These are phyloP conservation scores for Chenopodium album DNA, from an alignment of 148 eudicot species.

Conservation along the genomic window DNA sequence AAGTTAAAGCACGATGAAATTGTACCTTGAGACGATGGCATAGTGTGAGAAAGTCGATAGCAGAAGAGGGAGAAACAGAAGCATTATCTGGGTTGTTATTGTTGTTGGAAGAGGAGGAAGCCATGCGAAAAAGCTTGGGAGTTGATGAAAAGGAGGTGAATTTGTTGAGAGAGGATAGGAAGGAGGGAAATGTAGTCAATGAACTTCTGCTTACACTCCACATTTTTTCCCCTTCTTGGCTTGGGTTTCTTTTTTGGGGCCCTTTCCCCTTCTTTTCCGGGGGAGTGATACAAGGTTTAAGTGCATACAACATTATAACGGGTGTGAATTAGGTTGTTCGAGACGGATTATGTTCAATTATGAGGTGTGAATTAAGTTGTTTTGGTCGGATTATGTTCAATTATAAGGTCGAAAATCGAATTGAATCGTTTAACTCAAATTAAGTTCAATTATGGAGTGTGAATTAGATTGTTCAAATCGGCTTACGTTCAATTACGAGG, in stretches of 20 bases:
- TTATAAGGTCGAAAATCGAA: too few relatives aligned
- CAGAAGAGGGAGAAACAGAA: constrained; percentile 59
- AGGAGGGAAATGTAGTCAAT: constrained; percentile 13
- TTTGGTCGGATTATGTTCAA: too few relatives aligned
- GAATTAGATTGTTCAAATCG: too few relatives aligned
- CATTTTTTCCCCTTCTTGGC: background rate
- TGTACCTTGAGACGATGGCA: constrained; percentile 87
- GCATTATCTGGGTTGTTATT: constrained; percentile 2
- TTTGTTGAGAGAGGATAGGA: constrained; percentile 7
- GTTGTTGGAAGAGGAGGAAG: constrained; percentile 10
- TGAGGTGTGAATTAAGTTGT: too few relatives aligned
- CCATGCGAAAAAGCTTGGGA: constrained; percentile 24
- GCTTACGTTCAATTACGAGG: too few relatives aligned
- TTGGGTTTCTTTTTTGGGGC: background rate
- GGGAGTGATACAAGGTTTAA: too few relatives aligned
- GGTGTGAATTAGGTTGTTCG: too few relatives aligned
- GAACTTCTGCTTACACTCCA: constrained; percentile 21
- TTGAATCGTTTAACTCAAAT: too few relatives aligned
- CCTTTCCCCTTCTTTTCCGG: too few relatives aligned
- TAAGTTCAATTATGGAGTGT: too few relatives aligned
- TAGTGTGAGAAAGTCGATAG: constrained; percentile 83
- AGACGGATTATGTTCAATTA: too few relatives aligned
- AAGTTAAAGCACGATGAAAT: background rate
- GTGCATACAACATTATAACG: too few relatives aligned
- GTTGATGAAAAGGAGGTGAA: constrained; percentile 13